Conservation (phyloP, 805 yeast species). For the Ogataea sp. region DNA sequence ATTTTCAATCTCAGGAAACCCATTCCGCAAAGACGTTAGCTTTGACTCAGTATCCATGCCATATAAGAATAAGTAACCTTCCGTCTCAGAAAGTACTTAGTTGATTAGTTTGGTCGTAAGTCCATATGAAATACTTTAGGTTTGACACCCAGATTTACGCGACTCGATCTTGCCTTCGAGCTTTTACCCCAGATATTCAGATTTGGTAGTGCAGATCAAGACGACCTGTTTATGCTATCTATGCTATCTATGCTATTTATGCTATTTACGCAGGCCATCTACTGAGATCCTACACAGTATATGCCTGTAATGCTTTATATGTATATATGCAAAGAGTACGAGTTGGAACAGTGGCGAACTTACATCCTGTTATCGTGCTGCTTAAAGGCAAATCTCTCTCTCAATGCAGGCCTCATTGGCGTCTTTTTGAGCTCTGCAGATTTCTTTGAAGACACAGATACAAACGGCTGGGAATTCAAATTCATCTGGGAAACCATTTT, state of each 20-base stretch:
- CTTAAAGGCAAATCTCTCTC: too few relatives aligned
- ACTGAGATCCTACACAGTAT: too few relatives aligned
- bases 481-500: background rate
- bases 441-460: background rate
- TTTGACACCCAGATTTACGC: too few relatives aligned
- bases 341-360: background rate
- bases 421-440: background rate
- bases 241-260: background rate
- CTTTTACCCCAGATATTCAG: background rate
- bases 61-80: too few relatives aligned
- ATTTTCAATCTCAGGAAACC: slow-evolving; percentile 36
- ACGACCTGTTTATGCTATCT: too few relatives aligned
- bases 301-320: too few relatives aligned
- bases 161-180: too few relatives aligned
- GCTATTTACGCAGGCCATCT: background rate
- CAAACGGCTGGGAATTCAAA: too few relatives aligned
- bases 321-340: background rate
- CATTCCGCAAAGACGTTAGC: slow-evolving; percentile 24
- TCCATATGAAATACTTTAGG: background rate
- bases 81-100: too few relatives aligned
- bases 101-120: too few relatives aligned
- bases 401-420: background rate
- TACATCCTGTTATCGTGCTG: too few relatives aligned
- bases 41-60: slow-evolving; percentile 32
- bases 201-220: background rate